Evolutionary conservation across 2,329 filamentous ascomycete genomes (phyloP).

Genomic region (Botrytis hyacinthi): DNA sequence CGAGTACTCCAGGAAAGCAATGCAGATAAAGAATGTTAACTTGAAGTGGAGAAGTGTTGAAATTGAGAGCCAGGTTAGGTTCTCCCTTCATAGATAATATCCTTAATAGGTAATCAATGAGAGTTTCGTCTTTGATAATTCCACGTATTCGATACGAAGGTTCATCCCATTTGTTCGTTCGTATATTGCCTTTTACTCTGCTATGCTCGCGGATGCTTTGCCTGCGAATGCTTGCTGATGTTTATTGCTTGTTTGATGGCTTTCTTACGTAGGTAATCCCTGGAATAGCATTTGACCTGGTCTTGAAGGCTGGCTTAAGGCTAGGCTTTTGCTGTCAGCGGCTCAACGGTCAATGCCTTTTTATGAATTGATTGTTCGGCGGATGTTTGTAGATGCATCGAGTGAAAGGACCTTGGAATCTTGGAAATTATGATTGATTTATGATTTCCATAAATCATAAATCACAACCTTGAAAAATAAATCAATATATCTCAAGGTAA

Average conservation of each 20-base stretch:
- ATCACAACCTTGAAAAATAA: no score
- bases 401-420: neutral
- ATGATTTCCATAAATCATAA: no score
- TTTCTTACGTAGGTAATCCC: constrained; percentile 8
- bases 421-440: neutral
- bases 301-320: neutral
- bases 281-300: neutral
- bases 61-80: neutral
- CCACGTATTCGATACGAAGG: neutral
- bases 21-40: constrained; percentile 1
- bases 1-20: neutral
- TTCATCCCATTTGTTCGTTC: neutral
- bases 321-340: neutral
- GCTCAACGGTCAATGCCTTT: neutral
- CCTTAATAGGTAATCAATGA: neutral
- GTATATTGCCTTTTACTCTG: neutral
- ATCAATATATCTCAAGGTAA: neutral
- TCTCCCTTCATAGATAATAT: neutral
- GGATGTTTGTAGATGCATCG: neutral
- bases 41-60: neutral
- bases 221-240: neutral
- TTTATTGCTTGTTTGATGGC: neutral
- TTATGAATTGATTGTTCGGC: neutral
- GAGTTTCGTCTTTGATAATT: constrained; percentile 1
- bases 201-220: neutral